Percentiles rank a stretch among this genome's conserved stretches.
phyloP scores from a whole-genome alignment of 2,329 filamentous ascomycete genomes.

The Dendrostoma leiphaemia region DNA sequence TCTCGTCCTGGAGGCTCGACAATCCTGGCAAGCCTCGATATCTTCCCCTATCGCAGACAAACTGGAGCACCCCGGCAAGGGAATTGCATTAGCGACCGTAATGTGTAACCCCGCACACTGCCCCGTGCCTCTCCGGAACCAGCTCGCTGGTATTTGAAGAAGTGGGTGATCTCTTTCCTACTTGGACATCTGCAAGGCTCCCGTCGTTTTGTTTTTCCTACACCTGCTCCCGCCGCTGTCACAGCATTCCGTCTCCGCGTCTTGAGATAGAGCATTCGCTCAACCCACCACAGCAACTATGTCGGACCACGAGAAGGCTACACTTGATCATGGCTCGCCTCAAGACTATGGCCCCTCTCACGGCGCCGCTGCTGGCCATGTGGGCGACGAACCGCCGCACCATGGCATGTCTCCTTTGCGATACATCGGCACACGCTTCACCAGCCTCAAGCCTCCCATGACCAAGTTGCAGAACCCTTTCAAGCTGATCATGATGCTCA shows the following conservation, averaged over 20 bases:
- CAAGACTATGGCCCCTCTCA: background rate
- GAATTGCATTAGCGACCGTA: background rate
- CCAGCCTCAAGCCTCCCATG: conserved; percentile 57
- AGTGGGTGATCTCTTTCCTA: background rate
- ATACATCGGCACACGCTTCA: conserved; percentile 52
- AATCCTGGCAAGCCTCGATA: background rate
- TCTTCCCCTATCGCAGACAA: background rate
- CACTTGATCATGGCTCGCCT: background rate
- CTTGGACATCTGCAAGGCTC: background rate
- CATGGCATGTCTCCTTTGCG: conserved; percentile 46
- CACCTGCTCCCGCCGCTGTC: background rate
- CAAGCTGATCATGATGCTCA: conserved; percentile 46
- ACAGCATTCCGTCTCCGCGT: background rate
- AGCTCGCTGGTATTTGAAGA: conserved; percentile 2
- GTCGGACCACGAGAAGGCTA: conserved; percentile 18
- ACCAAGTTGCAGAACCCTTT: conserved; percentile 52
- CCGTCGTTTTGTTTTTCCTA: background rate
- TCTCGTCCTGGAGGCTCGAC: background rate
- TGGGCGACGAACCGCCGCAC: conserved; percentile 38
- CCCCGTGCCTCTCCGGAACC: background rate
- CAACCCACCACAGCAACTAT: no score
- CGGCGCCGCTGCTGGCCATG: background rate
- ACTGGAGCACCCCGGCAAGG: no score
- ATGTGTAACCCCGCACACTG: conserved; percentile 11
- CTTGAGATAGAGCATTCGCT: no score